Evolutionary conservation across 176 grass and related monocot species (phyloP).

Genomic region (Musa itinerans): DNA sequence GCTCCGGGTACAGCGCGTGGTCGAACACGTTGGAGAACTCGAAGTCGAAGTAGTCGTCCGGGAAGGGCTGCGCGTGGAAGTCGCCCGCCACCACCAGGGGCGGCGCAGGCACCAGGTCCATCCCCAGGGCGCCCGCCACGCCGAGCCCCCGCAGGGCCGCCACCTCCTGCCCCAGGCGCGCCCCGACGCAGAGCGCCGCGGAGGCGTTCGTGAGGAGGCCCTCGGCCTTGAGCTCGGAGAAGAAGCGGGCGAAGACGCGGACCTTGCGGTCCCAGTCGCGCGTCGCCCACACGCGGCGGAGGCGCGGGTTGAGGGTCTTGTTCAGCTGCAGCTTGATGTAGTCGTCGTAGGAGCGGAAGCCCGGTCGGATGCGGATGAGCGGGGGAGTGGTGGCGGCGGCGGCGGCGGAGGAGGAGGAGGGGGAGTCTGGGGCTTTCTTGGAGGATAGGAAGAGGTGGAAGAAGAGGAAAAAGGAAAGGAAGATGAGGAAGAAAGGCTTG

Average conservation of each 20-base stretch:
- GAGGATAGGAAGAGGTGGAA: not conserved
- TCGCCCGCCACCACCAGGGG: slow-evolving; percentile 63
- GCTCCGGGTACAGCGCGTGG: slow-evolving; percentile 75
- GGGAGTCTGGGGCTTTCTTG: not conserved
- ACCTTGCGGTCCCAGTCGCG: slow-evolving; percentile 89
- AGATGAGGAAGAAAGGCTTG: slow-evolving; percentile 15
- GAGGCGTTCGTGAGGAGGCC: slow-evolving; percentile 57
- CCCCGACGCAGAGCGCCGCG: slow-evolving; percentile 69
- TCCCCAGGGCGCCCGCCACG: slow-evolving; percentile 39
- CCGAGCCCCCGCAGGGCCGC: slow-evolving; percentile 62
- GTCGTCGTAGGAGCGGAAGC: slow-evolving; percentile 72
- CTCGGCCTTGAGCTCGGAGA: slow-evolving; percentile 24
- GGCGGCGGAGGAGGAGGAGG: no score
- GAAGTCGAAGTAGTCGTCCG: slow-evolving; percentile 56
- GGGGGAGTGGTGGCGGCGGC: not conserved
- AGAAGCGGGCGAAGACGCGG: slow-evolving; percentile 43
- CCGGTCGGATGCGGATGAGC: slow-evolving; percentile 64
- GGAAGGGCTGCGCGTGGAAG: slow-evolving; percentile 81
- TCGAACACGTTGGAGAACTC: slow-evolving; percentile 99
- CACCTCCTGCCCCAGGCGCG: slow-evolving; percentile 57
- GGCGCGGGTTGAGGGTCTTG: slow-evolving; percentile 84
- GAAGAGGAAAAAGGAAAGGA: slow-evolving; percentile 12
- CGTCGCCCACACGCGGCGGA: slow-evolving; percentile 78
- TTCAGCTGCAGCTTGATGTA: slow-evolving; percentile 88
- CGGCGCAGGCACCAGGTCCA: slow-evolving; percentile 75